These are phyloP conservation scores for Myriosclerotinia scirpicola DNA, from an alignment of 2,329 filamentous ascomycete genomes.

Conservation along the genomic window DNA sequence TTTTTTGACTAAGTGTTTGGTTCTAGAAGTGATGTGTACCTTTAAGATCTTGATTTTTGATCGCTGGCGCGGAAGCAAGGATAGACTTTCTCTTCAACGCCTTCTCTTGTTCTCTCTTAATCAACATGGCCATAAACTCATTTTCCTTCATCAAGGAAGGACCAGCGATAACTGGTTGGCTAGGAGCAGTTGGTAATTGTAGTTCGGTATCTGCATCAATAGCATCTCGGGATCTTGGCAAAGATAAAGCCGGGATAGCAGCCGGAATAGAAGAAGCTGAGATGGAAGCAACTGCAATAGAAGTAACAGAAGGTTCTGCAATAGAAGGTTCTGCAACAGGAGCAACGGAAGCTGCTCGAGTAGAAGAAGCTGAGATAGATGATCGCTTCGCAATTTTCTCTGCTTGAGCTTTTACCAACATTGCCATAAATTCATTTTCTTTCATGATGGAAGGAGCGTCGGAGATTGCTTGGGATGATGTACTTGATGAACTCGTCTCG, in stretches of 20 bases:
- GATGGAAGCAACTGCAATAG: neutral
- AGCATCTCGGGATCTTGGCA: neutral
- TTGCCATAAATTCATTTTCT: neutral
- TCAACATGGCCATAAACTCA: conserved; percentile 19
- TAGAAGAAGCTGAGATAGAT: neutral
- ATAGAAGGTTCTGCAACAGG: neutral
- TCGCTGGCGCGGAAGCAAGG: too few relatives aligned
- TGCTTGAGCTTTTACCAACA: neutral
- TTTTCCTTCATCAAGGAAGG: neutral
- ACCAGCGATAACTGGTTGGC: neutral
- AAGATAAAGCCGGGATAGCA: neutral
- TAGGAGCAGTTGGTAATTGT: too few relatives aligned
- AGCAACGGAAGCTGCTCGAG: neutral
- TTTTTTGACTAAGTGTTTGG: neutral
- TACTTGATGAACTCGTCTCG: neutral
- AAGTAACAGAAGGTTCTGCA: neutral
- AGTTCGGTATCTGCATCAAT: neutral
- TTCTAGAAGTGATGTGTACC: conserved; percentile 5
- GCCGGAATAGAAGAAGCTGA: neutral
- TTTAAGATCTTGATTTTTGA: neutral
- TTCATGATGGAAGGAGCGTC: neutral
- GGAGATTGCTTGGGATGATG: neutral
- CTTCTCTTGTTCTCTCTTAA: conserved; percentile 8
- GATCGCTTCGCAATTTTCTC: neutral
- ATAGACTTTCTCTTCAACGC: neutral